Conservation (phyloP, 441 rosid species). For the Melastoma candidum region DNA sequence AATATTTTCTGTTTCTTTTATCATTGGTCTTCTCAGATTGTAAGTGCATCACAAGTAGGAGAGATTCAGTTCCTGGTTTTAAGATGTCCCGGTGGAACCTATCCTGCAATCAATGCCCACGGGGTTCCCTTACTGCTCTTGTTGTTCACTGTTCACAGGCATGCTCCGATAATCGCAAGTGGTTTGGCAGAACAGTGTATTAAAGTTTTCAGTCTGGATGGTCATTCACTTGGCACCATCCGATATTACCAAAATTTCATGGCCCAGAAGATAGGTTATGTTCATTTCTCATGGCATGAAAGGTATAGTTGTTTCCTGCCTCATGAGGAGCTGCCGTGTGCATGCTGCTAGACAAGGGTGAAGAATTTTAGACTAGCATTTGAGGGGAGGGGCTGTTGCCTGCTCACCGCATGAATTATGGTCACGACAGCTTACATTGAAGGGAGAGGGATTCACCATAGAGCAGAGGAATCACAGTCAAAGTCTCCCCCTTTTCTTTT, state of each 20-base stretch:
- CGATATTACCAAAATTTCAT: conserved; percentile 68
- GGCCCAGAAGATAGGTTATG: conserved; percentile 95
- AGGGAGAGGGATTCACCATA: no score
- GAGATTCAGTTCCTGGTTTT: conserved; percentile 81
- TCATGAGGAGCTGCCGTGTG: no score
- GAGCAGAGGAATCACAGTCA: no score
- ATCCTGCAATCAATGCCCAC: conserved; percentile 73
- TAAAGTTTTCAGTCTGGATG: conserved; percentile 78
- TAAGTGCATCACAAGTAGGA: conserved; percentile 26
- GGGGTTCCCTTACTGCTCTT: conserved; percentile 88
- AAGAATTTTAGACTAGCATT: no score
- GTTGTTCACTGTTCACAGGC: conserved; percentile 68
- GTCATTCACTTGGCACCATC: conserved; percentile 64
- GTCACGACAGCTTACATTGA: no score
- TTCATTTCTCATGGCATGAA: not conserved
- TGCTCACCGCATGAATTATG: no score
- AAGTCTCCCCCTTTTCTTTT: no score
- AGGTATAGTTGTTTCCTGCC: no score
- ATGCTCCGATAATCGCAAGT: conserved; percentile 85
- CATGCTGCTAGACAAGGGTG: no score
- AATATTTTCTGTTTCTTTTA: not conserved
- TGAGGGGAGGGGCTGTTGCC: no score
- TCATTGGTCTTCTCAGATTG: conserved; percentile 41
- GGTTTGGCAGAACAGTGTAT: conserved; percentile 85
- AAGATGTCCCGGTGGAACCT: conserved; percentile 48